These are phyloP conservation scores for Colletotrichum musicola DNA, from an alignment of 2,329 filamentous ascomycete species.

Conservation along the genomic window DNA sequence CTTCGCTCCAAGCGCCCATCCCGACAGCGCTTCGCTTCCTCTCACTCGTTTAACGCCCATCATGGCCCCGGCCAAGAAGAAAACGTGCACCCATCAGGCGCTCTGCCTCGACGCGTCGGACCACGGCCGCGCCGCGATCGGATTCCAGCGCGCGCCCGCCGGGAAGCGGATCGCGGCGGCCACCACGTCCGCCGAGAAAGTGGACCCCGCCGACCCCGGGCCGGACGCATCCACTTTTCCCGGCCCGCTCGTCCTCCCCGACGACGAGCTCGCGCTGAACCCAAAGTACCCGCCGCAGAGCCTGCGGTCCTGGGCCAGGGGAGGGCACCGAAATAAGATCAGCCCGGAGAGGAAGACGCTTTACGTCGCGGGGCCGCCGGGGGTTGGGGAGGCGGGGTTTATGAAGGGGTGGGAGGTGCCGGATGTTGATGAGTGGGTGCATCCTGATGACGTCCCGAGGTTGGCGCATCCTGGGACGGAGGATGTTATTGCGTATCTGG, in stretches of 20 bases:
- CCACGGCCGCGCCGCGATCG: constrained; percentile 20
- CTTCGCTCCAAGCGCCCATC: neutral
- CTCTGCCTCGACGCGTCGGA: constrained; percentile 20
- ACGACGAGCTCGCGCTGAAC: constrained; percentile 68
- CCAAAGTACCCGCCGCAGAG: constrained; percentile 65
- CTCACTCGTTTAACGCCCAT: neutral
- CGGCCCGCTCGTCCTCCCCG: constrained; percentile 69
- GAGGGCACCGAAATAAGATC: constrained; percentile 61
- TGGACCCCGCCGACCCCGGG: constrained; percentile 35
- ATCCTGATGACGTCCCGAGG: constrained; percentile 28
- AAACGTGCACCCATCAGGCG: constrained; percentile 16
- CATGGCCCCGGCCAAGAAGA: constrained; percentile 22
- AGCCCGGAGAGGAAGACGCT: constrained; percentile 60
- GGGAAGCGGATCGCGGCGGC: constrained; percentile 48
- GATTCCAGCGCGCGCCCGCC: constrained; percentile 46
- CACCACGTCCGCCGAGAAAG: constrained; percentile 45
- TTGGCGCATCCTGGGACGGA: constrained; percentile 42
- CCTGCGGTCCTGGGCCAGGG: constrained; percentile 62
- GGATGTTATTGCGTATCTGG: constrained; percentile 53
- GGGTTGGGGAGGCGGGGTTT: constrained; percentile 48
- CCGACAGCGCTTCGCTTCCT: neutral
- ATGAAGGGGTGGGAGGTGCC: constrained; percentile 59
- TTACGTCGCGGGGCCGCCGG: constrained; percentile 65
- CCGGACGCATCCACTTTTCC: constrained; percentile 60
- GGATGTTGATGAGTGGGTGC: constrained; percentile 12